These are phyloP conservation scores for Aotearoamyces nothofagi DNA, from an alignment of 2,329 filamentous ascomycete genomes.

Conservation along the genomic window DNA sequence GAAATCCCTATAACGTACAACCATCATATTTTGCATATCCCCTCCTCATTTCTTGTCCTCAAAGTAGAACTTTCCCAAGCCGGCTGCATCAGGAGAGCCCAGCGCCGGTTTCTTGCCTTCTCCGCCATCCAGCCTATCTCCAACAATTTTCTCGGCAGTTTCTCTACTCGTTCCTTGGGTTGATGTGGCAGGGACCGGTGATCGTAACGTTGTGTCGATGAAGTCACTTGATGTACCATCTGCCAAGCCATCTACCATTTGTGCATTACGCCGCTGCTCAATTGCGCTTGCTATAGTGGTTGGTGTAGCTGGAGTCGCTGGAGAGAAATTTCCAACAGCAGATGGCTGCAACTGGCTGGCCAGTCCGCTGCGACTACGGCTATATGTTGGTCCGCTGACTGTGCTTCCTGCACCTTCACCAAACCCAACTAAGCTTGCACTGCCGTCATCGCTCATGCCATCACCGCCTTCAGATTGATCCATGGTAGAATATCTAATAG, in stretches of 20 bases:
- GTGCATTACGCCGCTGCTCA: constrained; percentile 39
- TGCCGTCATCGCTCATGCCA: constrained; percentile 74
- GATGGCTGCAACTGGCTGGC: constrained; percentile 24
- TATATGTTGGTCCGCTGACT: constrained; percentile 63
- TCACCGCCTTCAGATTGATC: constrained; percentile 23
- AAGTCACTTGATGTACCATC: constrained; percentile 41
- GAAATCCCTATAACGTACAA: too few relatives aligned
- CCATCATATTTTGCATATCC: too few relatives aligned
- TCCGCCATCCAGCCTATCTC: constrained; percentile 39
- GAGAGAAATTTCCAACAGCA: constrained; percentile 18
- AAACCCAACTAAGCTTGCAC: constrained; percentile 75
- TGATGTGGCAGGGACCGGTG: constrained; percentile 14
- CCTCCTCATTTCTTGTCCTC: constrained; percentile 27
- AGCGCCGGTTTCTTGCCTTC: constrained; percentile 24
- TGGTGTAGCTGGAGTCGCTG: constrained; percentile 9
- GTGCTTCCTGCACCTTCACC: constrained; percentile 83
- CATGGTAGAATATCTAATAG: too few relatives aligned
- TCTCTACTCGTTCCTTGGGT: constrained; percentile 24
- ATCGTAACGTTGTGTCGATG: constrained; percentile 52
- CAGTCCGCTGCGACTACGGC: constrained; percentile 26
- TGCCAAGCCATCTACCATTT: constrained; percentile 52
- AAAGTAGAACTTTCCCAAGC: constrained; percentile 44
- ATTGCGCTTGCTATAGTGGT: constrained; percentile 18
- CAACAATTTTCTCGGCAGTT: constrained; percentile 48
- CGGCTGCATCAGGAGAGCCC: constrained; percentile 28